Percentiles rank a stretch among this genome's conserved stretches.
Evolutionary conservation across 768 basidiomycete species (phyloP).

Genomic region (Cubamyces sp.): DNA sequence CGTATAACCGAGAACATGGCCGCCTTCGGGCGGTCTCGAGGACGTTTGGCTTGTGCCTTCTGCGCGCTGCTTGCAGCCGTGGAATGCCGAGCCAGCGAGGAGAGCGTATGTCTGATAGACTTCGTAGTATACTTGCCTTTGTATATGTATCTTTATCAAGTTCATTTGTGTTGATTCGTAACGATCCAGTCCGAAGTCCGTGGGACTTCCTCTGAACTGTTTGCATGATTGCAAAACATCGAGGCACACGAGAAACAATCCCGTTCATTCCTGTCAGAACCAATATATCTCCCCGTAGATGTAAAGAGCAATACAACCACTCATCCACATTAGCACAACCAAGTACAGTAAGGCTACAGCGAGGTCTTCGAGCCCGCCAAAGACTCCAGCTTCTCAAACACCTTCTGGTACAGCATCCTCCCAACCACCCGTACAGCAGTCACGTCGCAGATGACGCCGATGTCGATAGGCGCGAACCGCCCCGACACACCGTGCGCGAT

Average conservation of each 20-base stretch:
- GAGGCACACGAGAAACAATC: no score
- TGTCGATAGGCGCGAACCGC: slow-evolving; percentile 58
- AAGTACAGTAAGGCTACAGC: background rate
- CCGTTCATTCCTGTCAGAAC: background rate
- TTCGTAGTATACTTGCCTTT: slow-evolving; percentile 5
- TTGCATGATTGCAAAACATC: no score
- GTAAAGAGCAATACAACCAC: no score
- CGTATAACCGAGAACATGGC: slow-evolving; percentile 46
- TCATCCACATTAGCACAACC: background rate
- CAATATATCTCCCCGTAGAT: background rate
- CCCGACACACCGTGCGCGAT: slow-evolving; percentile 38
- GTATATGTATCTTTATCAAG: no score
- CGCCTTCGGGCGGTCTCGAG: slow-evolving; percentile 37
- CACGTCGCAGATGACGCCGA: slow-evolving; percentile 66
- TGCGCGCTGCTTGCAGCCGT: slow-evolving; percentile 32
- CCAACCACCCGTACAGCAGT: slow-evolving; percentile 49
- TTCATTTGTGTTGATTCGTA: no score
- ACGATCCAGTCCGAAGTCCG: no score
- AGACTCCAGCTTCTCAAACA: slow-evolving; percentile 32
- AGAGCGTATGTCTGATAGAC: slow-evolving; percentile 48
- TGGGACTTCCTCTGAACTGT: background rate
- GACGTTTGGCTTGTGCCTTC: slow-evolving; percentile 39
- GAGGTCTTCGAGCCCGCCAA: background rate
- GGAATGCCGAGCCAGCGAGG: slow-evolving; percentile 40
- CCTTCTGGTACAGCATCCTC: slow-evolving; percentile 53